Evolutionary conservation across 192 early-diverging fungal genomes (phyloP).

Genomic region (Spinellus fusiger): DNA sequence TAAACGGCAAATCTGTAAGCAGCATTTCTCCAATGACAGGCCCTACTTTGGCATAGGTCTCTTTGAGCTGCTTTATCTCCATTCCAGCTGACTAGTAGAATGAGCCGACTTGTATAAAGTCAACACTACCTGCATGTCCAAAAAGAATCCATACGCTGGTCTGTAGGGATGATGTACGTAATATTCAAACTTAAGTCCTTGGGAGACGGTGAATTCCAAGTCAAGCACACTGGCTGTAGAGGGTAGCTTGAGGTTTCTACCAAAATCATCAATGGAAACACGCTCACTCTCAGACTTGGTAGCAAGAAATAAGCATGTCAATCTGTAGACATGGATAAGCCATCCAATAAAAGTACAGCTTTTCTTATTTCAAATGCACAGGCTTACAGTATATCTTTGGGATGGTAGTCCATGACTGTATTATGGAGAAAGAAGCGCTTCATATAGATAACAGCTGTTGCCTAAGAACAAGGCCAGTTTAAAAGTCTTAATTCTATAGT

Average conservation of each 20-base stretch:
- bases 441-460: conserved; percentile 74
- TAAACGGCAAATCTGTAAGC: conserved; percentile 65
- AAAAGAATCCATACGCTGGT: conserved; percentile 61
- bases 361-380: neutral
- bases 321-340: conserved; percentile 16
- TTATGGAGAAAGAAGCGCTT: conserved; percentile 80
- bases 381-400: conserved; percentile 63
- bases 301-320: conserved; percentile 72
- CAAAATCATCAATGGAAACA: conserved; percentile 71
- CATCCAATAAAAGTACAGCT: neutral
- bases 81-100: conserved; percentile 11
- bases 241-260: conserved; percentile 40
- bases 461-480: conserved; percentile 39
- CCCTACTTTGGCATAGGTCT: conserved; percentile 48
- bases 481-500: neutral
- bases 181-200: conserved; percentile 71
- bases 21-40: conserved; percentile 53
- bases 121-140: conserved; percentile 58
- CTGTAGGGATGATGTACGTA: conserved; percentile 69
- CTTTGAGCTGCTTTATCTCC: conserved; percentile 38
- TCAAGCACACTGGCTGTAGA: conserved; percentile 48
- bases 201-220: conserved; percentile 62
- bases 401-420: conserved; percentile 75
- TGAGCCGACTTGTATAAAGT: no score
- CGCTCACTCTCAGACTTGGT: conserved; percentile 70